Evolutionary conservation across 495 filamentous ascomycete genomes (phyloP).

Genomic region (Aspergillus diversus): DNA sequence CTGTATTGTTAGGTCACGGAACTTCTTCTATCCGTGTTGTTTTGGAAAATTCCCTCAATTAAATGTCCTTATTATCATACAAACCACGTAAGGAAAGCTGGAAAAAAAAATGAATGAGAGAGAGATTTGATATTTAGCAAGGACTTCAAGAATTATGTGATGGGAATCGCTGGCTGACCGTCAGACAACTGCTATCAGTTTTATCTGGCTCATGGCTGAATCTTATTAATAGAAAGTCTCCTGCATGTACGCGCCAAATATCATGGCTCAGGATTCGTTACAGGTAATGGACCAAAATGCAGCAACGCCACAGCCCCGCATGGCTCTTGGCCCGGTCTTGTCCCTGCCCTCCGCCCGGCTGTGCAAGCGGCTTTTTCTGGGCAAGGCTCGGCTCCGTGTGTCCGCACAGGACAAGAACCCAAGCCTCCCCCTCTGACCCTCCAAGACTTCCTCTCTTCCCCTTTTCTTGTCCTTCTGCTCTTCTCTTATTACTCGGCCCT

Average conservation of each 20-base stretch:
- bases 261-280: neutral
- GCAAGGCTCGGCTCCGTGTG: conserved; percentile 43
- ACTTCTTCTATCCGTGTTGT: neutral
- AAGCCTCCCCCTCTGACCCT: conserved; percentile 31
- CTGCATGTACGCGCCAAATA: neutral
- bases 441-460: conserved; percentile 31
- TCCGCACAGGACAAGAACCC: conserved; percentile 27
- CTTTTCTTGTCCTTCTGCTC: conserved; percentile 24
- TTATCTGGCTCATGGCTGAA: neutral
- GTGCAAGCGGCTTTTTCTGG: conserved; percentile 44
- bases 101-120: neutral
- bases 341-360: conserved; percentile 40
- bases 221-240: neutral
- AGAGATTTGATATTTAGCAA: neutral
- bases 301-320: conserved; percentile 26
- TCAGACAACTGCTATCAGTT: neutral
- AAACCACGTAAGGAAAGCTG: too few relatives aligned
- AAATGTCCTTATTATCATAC: too few relatives aligned
- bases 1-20: conserved; percentile 10
- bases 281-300: conserved; percentile 9
- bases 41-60: neutral
- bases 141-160: neutral
- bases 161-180: neutral
- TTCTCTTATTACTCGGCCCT: conserved; percentile 22
- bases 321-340: conserved; percentile 42